These are phyloP conservation scores for Elsinoe fawcettii DNA, from an alignment of 2,329 filamentous ascomycete genomes.

Conservation along the genomic window DNA sequence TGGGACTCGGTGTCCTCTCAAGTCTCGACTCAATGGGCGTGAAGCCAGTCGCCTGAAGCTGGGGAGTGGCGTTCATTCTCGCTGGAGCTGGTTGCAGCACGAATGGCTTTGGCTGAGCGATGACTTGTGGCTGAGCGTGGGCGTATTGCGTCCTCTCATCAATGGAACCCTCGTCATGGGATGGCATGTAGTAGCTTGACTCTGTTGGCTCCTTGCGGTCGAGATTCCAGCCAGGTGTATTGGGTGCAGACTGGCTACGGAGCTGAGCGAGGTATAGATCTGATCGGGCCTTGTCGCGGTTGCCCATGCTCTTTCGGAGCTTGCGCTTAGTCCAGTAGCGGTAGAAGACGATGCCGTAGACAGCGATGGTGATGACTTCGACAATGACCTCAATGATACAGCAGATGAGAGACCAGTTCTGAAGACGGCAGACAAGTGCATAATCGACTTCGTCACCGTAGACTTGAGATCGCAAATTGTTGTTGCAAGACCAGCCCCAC, in stretches of 20 bases:
- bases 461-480: slow-evolving; percentile 71
- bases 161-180: slow-evolving; percentile 27
- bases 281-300: slow-evolving; percentile 85
- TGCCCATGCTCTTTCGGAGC: slow-evolving; percentile 93
- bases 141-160: slow-evolving; percentile 54
- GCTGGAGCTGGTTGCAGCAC: slow-evolving; percentile 76
- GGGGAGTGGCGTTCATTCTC: slow-evolving; percentile 73
- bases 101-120: slow-evolving; percentile 52
- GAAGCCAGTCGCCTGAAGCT: slow-evolving; percentile 56
- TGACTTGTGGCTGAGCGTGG: slow-evolving; percentile 43
- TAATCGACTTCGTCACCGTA: slow-evolving; percentile 81
- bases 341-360: slow-evolving; percentile 95
- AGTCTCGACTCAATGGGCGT: slow-evolving; percentile 33
- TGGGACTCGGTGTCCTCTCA: slow-evolving; percentile 20
- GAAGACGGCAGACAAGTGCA: slow-evolving; percentile 78
- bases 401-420: slow-evolving; percentile 95
- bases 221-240: slow-evolving; percentile 70
- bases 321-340: slow-evolving; percentile 94
- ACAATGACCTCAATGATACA: slow-evolving; percentile 94
- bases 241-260: slow-evolving; percentile 74
- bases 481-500: slow-evolving; percentile 96
- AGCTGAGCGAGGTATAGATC: slow-evolving; percentile 77
- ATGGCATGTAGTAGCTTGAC: slow-evolving; percentile 23
- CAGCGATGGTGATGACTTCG: slow-evolving; percentile 80
- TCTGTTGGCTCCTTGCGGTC: slow-evolving; percentile 12